phyloP scores from a whole-genome alignment of 1,284 basidiomycete species.

The Phellopilus nigrolimitatus region DNA sequence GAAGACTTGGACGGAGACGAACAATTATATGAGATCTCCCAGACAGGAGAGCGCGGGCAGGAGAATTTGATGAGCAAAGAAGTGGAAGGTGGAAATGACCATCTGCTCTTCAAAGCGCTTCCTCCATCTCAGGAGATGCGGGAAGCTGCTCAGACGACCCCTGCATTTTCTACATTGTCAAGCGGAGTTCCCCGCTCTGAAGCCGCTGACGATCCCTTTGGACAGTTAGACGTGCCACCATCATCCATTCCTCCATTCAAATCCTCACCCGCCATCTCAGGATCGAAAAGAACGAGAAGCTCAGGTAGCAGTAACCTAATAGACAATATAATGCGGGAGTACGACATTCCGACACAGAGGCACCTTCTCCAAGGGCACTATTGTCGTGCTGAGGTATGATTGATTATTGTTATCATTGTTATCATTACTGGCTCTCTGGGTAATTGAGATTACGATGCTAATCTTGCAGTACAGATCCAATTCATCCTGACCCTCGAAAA shows the following conservation, averaged over 20 bases:
- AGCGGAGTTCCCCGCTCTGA: constrained; percentile 46
- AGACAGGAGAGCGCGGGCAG: constrained; percentile 24
- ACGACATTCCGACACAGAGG: constrained; percentile 62
- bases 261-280: constrained; percentile 62
- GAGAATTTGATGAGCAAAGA: constrained; percentile 13
- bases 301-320: constrained; percentile 41
- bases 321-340: constrained; percentile 57
- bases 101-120: constrained; percentile 22
- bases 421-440: background rate
- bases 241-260: constrained; percentile 46
- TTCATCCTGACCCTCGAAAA: constrained; percentile 88
- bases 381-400: constrained; percentile 80
- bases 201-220: constrained; percentile 67
- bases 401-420: constrained; percentile 19
- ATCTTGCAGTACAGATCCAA: constrained; percentile 70
- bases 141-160: constrained; percentile 65
- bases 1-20: constrained; percentile 32
- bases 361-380: constrained; percentile 85
- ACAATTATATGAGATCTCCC: constrained; percentile 15
- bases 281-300: constrained; percentile 40
- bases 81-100: constrained; percentile 27
- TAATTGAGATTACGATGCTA: no score
- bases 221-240: constrained; percentile 52
- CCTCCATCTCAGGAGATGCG: constrained; percentile 26
- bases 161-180: constrained; percentile 58